These are phyloP conservation scores for Vitis hybrid DNA, from an alignment of 177 flowering plant genomes.

Conservation along the genomic window DNA sequence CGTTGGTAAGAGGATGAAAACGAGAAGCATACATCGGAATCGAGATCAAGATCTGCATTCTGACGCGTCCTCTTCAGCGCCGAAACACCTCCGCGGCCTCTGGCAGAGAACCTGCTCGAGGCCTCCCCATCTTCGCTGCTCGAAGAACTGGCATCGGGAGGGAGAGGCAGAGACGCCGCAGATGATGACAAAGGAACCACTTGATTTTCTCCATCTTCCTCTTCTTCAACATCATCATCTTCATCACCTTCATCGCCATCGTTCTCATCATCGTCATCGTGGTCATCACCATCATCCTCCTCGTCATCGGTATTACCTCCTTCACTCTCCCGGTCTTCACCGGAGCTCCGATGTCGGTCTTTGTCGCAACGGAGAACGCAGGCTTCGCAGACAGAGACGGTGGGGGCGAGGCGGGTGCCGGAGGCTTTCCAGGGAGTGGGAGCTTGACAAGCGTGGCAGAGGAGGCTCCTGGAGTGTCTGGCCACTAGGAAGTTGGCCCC, in stretches of 20 bases:
- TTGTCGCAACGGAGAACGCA: slow-evolving; percentile 8
- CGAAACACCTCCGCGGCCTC: slow-evolving; percentile 1
- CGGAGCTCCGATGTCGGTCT: neutral
- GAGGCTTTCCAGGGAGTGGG: slow-evolving; percentile 72
- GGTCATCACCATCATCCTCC: slow-evolving; percentile 11
- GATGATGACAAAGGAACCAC: slow-evolving; percentile 57
- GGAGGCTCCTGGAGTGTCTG: slow-evolving; percentile 60
- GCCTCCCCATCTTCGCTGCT: slow-evolving; percentile 37
- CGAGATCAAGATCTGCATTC: slow-evolving; percentile 29
- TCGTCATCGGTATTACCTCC: slow-evolving; percentile 9
- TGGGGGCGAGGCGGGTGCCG: slow-evolving; percentile 52
- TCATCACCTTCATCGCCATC: slow-evolving; percentile 17
- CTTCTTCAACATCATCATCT: slow-evolving; percentile 19
- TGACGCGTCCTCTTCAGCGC: slow-evolving; percentile 39
- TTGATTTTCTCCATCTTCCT: slow-evolving; percentile 57
- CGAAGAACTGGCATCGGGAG: slow-evolving; percentile 30
- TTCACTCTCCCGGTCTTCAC: slow-evolving; percentile 1
- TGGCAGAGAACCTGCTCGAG: slow-evolving; percentile 10
- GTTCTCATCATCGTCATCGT: slow-evolving; percentile 14
- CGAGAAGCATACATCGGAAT: slow-evolving; percentile 24
- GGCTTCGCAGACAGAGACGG: slow-evolving; percentile 40
- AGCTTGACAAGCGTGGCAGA: slow-evolving; percentile 60
- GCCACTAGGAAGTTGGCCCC: slow-evolving; percentile 76
- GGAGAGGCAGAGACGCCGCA: slow-evolving; percentile 31
- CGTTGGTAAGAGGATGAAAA: neutral